Percentiles rank a stretch among this genome's conserved stretches.
phyloP scores from a whole-genome alignment of 2,329 filamentous ascomycete species.

The Fusarium sororula region DNA sequence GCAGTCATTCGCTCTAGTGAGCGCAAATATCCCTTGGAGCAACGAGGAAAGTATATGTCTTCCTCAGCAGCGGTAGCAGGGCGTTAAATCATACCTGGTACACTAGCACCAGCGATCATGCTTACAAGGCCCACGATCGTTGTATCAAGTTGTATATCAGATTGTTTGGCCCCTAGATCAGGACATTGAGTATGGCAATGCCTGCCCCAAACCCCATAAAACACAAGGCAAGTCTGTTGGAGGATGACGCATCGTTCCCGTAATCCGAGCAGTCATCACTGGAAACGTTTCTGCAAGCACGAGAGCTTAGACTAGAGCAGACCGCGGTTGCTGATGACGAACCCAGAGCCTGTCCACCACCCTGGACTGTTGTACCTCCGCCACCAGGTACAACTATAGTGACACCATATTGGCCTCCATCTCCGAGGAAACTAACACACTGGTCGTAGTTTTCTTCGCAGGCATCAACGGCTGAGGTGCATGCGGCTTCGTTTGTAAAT shows the following conservation, averaged over 20 bases:
- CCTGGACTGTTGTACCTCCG: conserved; percentile 61
- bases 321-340: conserved; percentile 60
- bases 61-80: background rate
- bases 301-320: conserved; percentile 64
- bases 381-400: conserved; percentile 65
- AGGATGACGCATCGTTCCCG: conserved; percentile 26
- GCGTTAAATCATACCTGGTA: background rate
- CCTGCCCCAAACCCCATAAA: conserved; percentile 18
- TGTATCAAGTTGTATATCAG: background rate
- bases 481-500: conserved; percentile 61
- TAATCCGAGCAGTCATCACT: conserved; percentile 51
- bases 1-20: background rate
- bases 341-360: conserved; percentile 51
- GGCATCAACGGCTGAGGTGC: conserved; percentile 59
- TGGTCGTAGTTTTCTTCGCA: conserved; percentile 64
- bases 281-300: conserved; percentile 59
- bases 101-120: background rate
- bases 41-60: background rate
- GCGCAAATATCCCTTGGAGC: background rate
- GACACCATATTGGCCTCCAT: conserved; percentile 57
- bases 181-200: conserved; percentile 17
- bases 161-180: conserved; percentile 7
- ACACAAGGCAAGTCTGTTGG: conserved; percentile 11
- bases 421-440: conserved; percentile 61
- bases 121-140: background rate